Evolutionary conservation across 164 flowering plant genomes (phyloP).

Genomic region (Macadamia integrifolia): DNA sequence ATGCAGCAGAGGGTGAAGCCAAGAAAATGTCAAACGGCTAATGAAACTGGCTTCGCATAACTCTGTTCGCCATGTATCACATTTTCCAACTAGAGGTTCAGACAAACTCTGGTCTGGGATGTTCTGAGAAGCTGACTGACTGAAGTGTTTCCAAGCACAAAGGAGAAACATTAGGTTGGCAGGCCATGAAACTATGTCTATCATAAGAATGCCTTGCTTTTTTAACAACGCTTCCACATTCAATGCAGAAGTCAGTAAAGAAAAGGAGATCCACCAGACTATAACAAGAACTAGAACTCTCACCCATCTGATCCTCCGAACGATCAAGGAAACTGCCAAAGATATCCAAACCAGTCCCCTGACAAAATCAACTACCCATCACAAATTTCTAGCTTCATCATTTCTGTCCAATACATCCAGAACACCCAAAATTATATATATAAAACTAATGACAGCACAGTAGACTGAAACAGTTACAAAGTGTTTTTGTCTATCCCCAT

Average conservation of each 20-base stretch:
- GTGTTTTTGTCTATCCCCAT: conserved; percentile 7
- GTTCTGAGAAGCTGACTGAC: conserved; percentile 7
- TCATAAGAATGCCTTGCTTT: conserved; percentile 15
- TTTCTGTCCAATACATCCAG: conserved; percentile 19
- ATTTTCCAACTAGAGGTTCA: conserved; percentile 42
- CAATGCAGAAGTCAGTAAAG: conserved; percentile 34
- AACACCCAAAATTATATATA: conserved; percentile 25
- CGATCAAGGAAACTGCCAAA: conserved; percentile 37
- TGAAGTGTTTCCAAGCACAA: conserved; percentile 34
- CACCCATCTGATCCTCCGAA: conserved; percentile 28
- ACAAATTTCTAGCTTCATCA: conserved; percentile 4
- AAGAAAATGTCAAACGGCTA: conserved; percentile 58
- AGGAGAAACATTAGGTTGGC: no score
- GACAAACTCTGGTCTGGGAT: conserved; percentile 16
- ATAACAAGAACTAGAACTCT: conserved; percentile 27
- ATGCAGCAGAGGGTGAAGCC: no score
- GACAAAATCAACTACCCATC: conserved; percentile 29
- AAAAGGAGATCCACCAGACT: conserved; percentile 58
- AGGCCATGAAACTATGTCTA: conserved; percentile 49
- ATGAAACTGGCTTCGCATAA: conserved; percentile 30
- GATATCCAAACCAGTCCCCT: conserved; percentile 57
- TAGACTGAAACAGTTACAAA: conserved; percentile 47
- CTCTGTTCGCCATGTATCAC: conserved; percentile 8
- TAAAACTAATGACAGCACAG: conserved; percentile 32
- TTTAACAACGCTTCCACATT: conserved; percentile 29